Conservation (phyloP, 306 rosid genomes). For the Trifolium repens region DNA sequence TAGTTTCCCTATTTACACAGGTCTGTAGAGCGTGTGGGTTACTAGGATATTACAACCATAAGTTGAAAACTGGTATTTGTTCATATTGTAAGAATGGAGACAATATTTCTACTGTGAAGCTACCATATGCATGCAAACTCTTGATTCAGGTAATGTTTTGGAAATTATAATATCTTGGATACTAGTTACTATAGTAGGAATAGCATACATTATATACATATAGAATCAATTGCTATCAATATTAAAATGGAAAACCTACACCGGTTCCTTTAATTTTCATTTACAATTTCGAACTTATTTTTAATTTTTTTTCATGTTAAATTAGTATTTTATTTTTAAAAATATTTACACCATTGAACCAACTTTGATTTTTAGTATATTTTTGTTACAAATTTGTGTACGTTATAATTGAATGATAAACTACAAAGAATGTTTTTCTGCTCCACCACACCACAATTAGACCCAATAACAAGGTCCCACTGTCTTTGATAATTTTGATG, state of each 20-base stretch:
- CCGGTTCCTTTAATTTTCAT: neutral
- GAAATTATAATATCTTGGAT: neutral
- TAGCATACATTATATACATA: neutral
- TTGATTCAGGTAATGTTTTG: constrained; percentile 72
- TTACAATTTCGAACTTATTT: neutral
- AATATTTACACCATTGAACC: neutral
- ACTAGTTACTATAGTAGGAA: neutral
- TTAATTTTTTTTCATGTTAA: neutral
- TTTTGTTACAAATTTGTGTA: neutral
- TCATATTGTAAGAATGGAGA: constrained; percentile 88
- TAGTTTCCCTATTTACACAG: constrained; percentile 46
- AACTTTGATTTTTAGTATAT: neutral
- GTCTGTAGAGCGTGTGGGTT: constrained; percentile 84
- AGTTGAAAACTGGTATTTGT: constrained; percentile 78
- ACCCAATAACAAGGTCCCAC: neutral
- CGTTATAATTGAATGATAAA: neutral
- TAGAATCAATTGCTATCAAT: constrained; percentile 1
- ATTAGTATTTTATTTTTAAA: neutral
- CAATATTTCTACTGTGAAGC: constrained; percentile 76
- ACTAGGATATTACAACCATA: constrained; percentile 86
- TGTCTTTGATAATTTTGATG: neutral
- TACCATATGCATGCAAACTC: constrained; percentile 98
- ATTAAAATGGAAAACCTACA: neutral
- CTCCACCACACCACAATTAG: neutral
- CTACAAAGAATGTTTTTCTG: neutral